These are phyloP conservation scores for Rhododendron kiyosumense DNA, from an alignment of 148 eudicot genomes.

Conservation along the genomic window DNA sequence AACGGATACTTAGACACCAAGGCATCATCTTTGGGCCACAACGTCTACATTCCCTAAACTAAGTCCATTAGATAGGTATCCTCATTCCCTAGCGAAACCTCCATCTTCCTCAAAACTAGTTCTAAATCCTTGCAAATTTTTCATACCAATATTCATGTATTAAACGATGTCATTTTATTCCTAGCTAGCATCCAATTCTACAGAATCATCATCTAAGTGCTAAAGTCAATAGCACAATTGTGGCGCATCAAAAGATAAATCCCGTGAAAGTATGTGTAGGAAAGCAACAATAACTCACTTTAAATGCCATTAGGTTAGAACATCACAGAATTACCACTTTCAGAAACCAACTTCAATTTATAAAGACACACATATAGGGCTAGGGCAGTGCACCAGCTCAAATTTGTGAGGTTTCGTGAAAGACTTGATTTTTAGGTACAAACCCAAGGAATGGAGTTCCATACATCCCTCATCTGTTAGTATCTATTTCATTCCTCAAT, in stretches of 20 bases:
- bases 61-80: not conserved
- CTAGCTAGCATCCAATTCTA: not conserved
- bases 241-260: not conserved
- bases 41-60: not conserved
- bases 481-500: not conserved
- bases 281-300: not conserved
- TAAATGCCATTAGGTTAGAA: not conserved
- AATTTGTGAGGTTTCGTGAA: not conserved
- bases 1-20: not conserved
- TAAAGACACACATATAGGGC: not conserved
- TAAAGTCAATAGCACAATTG: not conserved
- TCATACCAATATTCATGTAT: not conserved
- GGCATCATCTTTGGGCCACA: not conserved
- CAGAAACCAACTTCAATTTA: not conserved
- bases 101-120: too few relatives aligned
- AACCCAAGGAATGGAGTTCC: not conserved
- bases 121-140: too few relatives aligned
- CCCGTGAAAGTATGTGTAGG: not conserved
- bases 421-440: not conserved
- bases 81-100: not conserved
- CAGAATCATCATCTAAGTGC: not conserved
- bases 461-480: not conserved
- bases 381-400: not conserved
- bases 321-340: not conserved
- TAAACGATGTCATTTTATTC: not conserved